Percentiles rank a stretch among this genome's conserved stretches.
Conservation (phyloP, 768 basidiomycete species). For the Pisolithus marmoratus region DNA sequence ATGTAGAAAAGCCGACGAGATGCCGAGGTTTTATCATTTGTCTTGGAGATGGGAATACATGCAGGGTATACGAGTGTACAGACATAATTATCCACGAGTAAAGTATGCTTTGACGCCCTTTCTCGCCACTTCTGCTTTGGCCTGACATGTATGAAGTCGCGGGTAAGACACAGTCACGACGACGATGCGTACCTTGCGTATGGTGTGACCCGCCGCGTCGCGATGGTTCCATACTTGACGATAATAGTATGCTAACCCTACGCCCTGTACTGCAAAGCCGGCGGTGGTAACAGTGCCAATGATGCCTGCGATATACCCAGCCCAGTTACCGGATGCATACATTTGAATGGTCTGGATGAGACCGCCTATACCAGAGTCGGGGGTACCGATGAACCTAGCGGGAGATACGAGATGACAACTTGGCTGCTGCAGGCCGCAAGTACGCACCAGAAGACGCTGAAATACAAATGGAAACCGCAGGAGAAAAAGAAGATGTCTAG, state of each 20-base stretch:
- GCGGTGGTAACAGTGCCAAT: conserved; percentile 75
- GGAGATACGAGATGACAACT: conserved; percentile 14
- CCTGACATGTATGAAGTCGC: conserved; percentile 38
- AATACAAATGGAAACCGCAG: conserved; percentile 89
- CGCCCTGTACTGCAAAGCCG: conserved; percentile 84
- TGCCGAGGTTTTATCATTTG: conserved; percentile 9
- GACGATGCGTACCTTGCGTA: conserved; percentile 61
- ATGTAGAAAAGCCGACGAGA: conserved; percentile 39
- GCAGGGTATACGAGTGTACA: conserved; percentile 1
- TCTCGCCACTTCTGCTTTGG: conserved; percentile 73
- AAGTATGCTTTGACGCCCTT: conserved; percentile 89
- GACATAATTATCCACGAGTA: conserved; percentile 56
- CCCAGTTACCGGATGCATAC: conserved; percentile 65
- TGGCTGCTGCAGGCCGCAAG: conserved; percentile 15
- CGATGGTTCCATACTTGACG: conserved; percentile 77
- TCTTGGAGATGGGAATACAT: background rate
- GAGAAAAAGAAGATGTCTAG: conserved; percentile 96
- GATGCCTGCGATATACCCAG: conserved; percentile 81
- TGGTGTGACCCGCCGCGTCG: conserved; percentile 77
- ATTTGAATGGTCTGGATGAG: conserved; percentile 88
- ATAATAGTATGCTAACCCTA: conserved; percentile 78
- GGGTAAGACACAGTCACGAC: background rate
- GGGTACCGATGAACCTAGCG: conserved; percentile 86
- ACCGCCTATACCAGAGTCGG: conserved; percentile 92
- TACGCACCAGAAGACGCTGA: conserved; percentile 84